Evolutionary conservation across 306 rosid genomes (phyloP).

Genomic region (Sophora flavescens): DNA sequence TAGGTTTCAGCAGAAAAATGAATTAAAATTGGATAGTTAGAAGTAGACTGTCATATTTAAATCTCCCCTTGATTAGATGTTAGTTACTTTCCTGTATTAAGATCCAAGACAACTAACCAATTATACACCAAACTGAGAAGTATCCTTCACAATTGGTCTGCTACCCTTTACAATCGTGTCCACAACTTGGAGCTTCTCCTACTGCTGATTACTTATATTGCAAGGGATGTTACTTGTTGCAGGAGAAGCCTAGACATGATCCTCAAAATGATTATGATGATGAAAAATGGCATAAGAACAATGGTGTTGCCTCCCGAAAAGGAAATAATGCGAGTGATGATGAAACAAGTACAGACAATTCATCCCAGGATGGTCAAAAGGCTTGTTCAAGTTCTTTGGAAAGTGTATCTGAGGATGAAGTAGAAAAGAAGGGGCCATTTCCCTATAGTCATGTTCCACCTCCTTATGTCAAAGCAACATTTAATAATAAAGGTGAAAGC

Average conservation of each 20-base stretch:
- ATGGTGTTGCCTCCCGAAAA: conserved; percentile 4
- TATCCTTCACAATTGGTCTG: no score
- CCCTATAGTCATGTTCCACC: conserved; percentile 51
- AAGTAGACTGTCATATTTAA: background rate
- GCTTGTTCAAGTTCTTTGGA: conserved; percentile 59
- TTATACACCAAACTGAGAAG: background rate
- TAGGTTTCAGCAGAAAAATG: background rate
- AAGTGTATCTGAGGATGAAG: conserved; percentile 60
- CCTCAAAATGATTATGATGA: conserved; percentile 21
- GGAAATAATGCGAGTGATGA: conserved; percentile 60
- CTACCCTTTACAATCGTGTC: background rate
- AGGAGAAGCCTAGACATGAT: conserved; percentile 47
- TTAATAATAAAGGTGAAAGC: conserved; percentile 46
- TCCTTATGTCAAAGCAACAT: conserved; percentile 61
- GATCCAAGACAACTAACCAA: background rate
- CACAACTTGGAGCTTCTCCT: background rate
- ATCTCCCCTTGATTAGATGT: background rate
- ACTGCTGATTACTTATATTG: conserved; percentile 9
- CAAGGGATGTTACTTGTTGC: conserved; percentile 42
- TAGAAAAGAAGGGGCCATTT: conserved; percentile 56
- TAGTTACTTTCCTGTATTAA: no score
- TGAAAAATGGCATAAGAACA: conserved; percentile 38
- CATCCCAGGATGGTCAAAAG: conserved; percentile 55
- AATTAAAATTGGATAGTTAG: background rate
- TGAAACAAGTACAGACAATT: conserved; percentile 55